Percentiles rank a stretch among this genome's conserved stretches.
phyloP scores from a whole-genome alignment of 108 stramenopile genomes.

The Nitzschia sp. region DNA sequence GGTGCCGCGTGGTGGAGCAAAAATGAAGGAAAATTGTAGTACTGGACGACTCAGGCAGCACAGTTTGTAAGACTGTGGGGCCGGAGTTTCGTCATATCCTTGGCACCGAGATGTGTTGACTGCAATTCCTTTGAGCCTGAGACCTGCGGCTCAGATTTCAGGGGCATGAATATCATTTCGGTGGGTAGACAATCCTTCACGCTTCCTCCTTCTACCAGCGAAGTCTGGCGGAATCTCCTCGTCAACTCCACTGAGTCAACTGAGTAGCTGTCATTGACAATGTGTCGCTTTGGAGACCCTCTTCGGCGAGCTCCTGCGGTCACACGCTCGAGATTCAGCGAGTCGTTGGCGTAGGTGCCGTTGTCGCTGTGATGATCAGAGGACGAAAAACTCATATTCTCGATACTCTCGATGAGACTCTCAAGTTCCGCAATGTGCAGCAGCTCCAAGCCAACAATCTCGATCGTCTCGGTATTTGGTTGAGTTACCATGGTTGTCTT shows the following conservation, averaged over 20 bases:
- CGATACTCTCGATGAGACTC: not conserved
- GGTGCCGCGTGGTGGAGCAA: too few relatives aligned
- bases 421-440: not conserved
- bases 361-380: not conserved
- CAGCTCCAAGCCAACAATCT: not conserved
- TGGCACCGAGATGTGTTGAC: not conserved
- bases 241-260: not conserved
- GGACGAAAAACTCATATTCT: not conserved
- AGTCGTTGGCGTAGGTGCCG: not conserved
- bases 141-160: not conserved
- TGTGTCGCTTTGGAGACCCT: not conserved
- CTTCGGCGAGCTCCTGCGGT: not conserved
- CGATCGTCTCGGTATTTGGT: too few relatives aligned
- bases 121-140: not conserved
- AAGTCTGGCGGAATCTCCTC: not conserved
- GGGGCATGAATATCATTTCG: not conserved
- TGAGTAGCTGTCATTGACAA: not conserved
- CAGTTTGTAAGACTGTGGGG: not conserved
- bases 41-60: slow-evolving; percentile 1
- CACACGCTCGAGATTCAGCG: not conserved
- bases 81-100: not conserved
- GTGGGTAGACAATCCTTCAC: not conserved
- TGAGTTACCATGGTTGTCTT: too few relatives aligned
- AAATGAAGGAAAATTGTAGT: too few relatives aligned
- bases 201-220: too few relatives aligned